These are phyloP conservation scores for Amorphotheca resinae DNA, from an alignment of 495 filamentous ascomycete species.

Conservation along the genomic window DNA sequence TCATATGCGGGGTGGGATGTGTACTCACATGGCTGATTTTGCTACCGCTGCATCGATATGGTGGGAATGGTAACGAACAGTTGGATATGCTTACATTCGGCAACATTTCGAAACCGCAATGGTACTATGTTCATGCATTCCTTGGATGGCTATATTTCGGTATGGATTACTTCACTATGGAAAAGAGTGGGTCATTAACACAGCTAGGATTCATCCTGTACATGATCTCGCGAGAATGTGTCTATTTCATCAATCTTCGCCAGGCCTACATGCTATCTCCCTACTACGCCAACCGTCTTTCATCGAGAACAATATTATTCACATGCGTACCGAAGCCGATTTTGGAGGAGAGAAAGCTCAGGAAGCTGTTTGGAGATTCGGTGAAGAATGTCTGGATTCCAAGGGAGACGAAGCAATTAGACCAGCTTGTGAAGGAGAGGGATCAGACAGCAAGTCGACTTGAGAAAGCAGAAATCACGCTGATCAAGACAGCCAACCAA, in stretches of 20 bases:
- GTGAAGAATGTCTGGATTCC: slow-evolving; percentile 85
- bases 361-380: slow-evolving; percentile 63
- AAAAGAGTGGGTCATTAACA: neutral
- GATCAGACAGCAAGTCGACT: slow-evolving; percentile 75
- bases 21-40: slow-evolving; percentile 75
- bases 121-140: slow-evolving; percentile 68
- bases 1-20: slow-evolving; percentile 65
- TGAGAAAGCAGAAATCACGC: slow-evolving; percentile 76
- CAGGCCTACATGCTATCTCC: slow-evolving; percentile 90
- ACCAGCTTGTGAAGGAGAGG: slow-evolving; percentile 72
- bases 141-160: slow-evolving; percentile 67
- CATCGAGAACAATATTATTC: slow-evolving; percentile 85
- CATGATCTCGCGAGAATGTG: slow-evolving; percentile 77
- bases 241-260: slow-evolving; percentile 89
- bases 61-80: slow-evolving; percentile 49
- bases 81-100: slow-evolving; percentile 68
- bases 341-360: slow-evolving; percentile 60
- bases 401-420: slow-evolving; percentile 67
- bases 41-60: slow-evolving; percentile 76
- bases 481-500: slow-evolving; percentile 71
- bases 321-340: slow-evolving; percentile 70
- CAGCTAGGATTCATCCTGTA: slow-evolving; percentile 65
- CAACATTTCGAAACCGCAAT: slow-evolving; percentile 49
- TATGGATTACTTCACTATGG: slow-evolving; percentile 22
- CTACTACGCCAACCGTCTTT: slow-evolving; percentile 74